A percentile compares a stretch with the other conserved stretches of the same genome.
These are phyloP conservation scores for Blakeslea trispora DNA, from an alignment of 371 early-diverging fungal genomes.

Conservation along the genomic window DNA sequence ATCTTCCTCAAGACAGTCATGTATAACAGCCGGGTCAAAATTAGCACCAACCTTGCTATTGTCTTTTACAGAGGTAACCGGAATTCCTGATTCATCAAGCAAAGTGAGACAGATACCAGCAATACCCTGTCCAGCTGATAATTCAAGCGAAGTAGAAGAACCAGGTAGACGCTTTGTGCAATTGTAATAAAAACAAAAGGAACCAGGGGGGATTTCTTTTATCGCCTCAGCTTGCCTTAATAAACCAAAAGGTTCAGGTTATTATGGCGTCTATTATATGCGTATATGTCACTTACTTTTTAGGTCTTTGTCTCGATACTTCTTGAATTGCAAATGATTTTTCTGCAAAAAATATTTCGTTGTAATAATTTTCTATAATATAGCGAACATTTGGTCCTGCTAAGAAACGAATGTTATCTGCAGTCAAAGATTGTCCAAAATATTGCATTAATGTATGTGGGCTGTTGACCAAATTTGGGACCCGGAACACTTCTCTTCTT, in stretches of 20 bases:
- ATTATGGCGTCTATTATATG: neutral
- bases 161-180: slow-evolving; percentile 47
- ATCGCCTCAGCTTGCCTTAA: slow-evolving; percentile 9
- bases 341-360: slow-evolving; percentile 12
- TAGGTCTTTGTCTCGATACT: neutral
- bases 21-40: slow-evolving; percentile 33
- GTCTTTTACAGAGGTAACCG: slow-evolving; percentile 32
- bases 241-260: neutral
- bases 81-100: slow-evolving; percentile 44
- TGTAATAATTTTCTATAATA: slow-evolving; percentile 47
- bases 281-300: neutral
- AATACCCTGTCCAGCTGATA: slow-evolving; percentile 68
- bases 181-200: slow-evolving; percentile 49
- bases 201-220: slow-evolving; percentile 21
- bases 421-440: slow-evolving; percentile 65
- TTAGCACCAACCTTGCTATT: slow-evolving; percentile 16
- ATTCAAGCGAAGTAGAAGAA: slow-evolving; percentile 35
- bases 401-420: slow-evolving; percentile 52
- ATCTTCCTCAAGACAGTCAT: slow-evolving; percentile 36
- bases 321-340: slow-evolving; percentile 12
- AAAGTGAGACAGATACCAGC: slow-evolving; percentile 71
- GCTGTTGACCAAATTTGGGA: slow-evolving; percentile 60
- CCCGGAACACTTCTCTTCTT: slow-evolving; percentile 41
- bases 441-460: slow-evolving; percentile 63
- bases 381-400: slow-evolving; percentile 60